Percentiles rank a stretch among this genome's conserved stretches.
Evolutionary conservation across 1,284 basidiomycete species (phyloP).

Genomic region (Ceratobasidium sp.): DNA sequence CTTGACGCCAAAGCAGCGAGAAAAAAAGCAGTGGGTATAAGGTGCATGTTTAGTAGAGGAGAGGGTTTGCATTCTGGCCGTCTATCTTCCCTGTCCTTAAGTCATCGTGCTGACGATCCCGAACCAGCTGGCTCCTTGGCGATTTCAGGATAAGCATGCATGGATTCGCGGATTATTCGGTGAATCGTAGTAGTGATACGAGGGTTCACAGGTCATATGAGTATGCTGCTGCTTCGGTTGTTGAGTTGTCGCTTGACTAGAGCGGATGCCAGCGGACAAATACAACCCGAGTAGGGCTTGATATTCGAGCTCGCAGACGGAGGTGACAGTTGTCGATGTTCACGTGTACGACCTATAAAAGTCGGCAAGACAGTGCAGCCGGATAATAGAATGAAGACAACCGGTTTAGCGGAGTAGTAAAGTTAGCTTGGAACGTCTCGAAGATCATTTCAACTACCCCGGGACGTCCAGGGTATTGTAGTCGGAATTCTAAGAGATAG

Average conservation of each 20-base stretch:
- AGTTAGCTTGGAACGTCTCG: no score
- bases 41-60: background rate
- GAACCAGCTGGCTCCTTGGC: background rate
- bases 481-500: no score
- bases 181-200: background rate
- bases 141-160: background rate
- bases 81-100: background rate
- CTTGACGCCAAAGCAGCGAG: background rate
- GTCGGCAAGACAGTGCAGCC: no score
- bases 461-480: no score
- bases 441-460: no score
- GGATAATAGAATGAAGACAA: no score
- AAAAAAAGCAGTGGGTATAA: background rate
- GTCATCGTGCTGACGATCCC: background rate
- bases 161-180: slow-evolving; percentile 37
- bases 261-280: no score
- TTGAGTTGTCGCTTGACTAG: background rate
- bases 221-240: background rate
- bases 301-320: no score
- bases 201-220: background rate
- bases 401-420: no score
- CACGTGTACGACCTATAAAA: no score
- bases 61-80: background rate
- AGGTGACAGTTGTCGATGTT: no score
- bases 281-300: no score